Percentiles rank a stretch among this genome's conserved stretches.
Evolutionary conservation across 2,329 filamentous ascomycete species (phyloP).

Genomic region (Fusarium sp.): DNA sequence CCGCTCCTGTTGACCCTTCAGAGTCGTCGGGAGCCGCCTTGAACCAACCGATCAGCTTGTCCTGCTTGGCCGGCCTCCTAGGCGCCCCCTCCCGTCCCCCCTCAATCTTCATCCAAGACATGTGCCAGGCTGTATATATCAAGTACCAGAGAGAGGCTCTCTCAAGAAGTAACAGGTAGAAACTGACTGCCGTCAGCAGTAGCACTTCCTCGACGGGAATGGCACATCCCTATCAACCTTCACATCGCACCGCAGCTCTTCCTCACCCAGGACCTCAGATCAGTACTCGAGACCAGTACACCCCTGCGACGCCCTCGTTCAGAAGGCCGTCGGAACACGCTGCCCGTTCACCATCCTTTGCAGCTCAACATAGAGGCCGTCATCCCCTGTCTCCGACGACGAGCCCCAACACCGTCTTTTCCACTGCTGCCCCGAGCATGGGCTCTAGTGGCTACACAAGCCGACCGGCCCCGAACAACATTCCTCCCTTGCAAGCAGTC

Average conservation of each 20-base stretch:
- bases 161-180: constrained; percentile 16
- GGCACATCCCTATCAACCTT: constrained; percentile 65
- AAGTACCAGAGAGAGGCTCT: constrained; percentile 13
- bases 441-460: constrained; percentile 57
- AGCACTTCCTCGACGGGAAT: constrained; percentile 66
- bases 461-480: constrained; percentile 50
- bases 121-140: constrained; percentile 18
- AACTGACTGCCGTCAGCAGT: constrained; percentile 52
- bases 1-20: background rate
- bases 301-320: constrained; percentile 63
- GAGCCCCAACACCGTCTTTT: constrained; percentile 61
- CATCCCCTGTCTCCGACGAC: constrained; percentile 67
- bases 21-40: background rate
- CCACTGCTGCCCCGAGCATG: constrained; percentile 62
- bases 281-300: constrained; percentile 66
- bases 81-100: background rate
- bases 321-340: constrained; percentile 63
- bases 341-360: constrained; percentile 65
- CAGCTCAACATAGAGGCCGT: constrained; percentile 58
- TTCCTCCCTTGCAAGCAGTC: constrained; percentile 66
- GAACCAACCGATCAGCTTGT: background rate
- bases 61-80: background rate
- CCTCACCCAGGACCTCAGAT: constrained; percentile 64
- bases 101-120: background rate
- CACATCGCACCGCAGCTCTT: constrained; percentile 60